Base-by-base conservation (phyloP, 345 rosid species). In the Isatis tinctoria region DNA sequence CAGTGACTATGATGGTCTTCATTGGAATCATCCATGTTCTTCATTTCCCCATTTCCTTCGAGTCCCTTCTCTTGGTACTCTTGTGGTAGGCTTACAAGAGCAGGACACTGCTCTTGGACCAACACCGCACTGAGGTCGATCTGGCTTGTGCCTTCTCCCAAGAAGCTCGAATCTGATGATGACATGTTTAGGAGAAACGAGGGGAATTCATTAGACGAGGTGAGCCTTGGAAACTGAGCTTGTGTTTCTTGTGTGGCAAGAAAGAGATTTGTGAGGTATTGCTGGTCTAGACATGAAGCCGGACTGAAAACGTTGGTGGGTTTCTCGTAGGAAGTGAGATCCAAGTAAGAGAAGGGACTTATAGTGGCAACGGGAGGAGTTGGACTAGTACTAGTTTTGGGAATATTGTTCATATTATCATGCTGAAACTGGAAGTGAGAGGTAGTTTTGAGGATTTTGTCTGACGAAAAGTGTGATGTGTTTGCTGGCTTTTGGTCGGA, bases 161-260 rank as follows among this genome's bases (percentile, higher is more conserved):
- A 74, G 69, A 80, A 65, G 22, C 87, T 73, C 17, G 88, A 85
- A n/a, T 65, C 48, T 65, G 76, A 48, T 39, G 81, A 66, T 80
- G 80, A 18, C 39, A 56, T 82, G 85, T 80, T 85, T 44, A 82
- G 77, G 62, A 81, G 68, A 74, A 85, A 56, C 4, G 96, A 82
- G 35, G 90, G 77, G 56, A 72, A 65, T 60, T 82, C 88, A 27
- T 77, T 61, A 13, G 69, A 67, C 4, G 69, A 69, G 14, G 67
- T 43, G 39, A 68, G 62, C 63, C 61, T 84, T 4, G 82, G 63
- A 52, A 82, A 47, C 39, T 67, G 59, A 27, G 81, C 18, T 60
- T 81, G 59, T 59, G 73, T 35, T 75, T 84, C 82, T 65, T 83
- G 70, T 53, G 88, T 82, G 13, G 87, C 52, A 69, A 82, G 81